These are phyloP conservation scores for Candida freyschussii DNA, from an alignment of 1,139 yeast genomes.

Conservation along the genomic window DNA sequence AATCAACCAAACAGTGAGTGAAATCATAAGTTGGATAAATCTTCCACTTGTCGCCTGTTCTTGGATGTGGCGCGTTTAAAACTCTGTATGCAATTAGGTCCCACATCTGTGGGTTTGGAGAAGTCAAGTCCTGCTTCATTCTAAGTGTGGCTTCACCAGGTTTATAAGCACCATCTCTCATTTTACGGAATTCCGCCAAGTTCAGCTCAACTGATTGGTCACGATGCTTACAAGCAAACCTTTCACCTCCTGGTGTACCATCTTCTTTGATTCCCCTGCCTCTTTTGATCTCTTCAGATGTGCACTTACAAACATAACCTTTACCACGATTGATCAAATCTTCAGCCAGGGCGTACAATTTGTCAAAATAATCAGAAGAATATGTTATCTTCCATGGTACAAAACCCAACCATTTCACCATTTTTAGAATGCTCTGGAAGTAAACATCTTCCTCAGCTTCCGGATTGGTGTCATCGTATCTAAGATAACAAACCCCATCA, in stretches of 20 bases:
- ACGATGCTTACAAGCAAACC: conserved; percentile 79
- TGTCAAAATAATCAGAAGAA: conserved; percentile 92
- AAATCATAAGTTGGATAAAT: conserved; percentile 98
- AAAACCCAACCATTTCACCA: conserved; percentile 92
- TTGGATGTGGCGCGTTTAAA: conserved; percentile 84
- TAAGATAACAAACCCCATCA: conserved; percentile 81
- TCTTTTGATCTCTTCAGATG: conserved; percentile 83
- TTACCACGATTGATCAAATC: conserved; percentile 59
- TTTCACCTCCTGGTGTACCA: conserved; percentile 90
- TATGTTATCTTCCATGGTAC: conserved; percentile 90
- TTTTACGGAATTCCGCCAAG: conserved; percentile 74
- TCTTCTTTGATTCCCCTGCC: conserved; percentile 89
- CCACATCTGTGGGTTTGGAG: conserved; percentile 99
- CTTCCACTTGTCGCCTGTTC: conserved; percentile 96
- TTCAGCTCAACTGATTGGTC: conserved; percentile 65
- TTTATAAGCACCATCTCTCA: conserved; percentile 84
- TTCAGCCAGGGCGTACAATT: conserved; percentile 84
- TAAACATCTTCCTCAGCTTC: conserved; percentile 96
- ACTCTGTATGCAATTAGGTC: conserved; percentile 98
- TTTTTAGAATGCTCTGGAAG: conserved; percentile 75
- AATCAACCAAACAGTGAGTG: conserved; percentile 98
- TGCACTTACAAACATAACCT: conserved; percentile 92
- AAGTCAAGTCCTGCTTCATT: conserved; percentile 91
- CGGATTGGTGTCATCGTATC: conserved; percentile 98
- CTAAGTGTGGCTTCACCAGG: conserved; percentile 93